Base-by-base conservation (phyloP, 2,329 filamentous ascomycete genomes). In the Tolypocladium tundrense region DNA sequence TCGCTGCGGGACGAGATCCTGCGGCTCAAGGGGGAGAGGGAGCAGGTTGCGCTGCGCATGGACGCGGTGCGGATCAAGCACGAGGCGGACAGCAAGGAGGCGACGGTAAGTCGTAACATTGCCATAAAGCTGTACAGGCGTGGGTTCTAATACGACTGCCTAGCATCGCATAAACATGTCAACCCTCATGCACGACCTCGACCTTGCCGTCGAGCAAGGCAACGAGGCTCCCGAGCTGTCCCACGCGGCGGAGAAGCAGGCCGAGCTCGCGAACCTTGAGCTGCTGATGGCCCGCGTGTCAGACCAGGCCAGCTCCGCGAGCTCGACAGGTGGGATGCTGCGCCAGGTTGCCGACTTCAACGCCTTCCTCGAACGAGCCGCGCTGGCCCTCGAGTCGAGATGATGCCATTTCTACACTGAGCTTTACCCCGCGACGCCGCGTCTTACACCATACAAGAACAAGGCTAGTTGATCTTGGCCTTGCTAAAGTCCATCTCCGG, bases 401-500 rank as follows among this genome's bases (percentile, higher is more conserved):
- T 72, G 66, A 72, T 53, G 53, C 33, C 53, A 58, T 56, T 59
- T 39, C 54, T 31, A 55, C 52, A 48, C 45, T 53, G 51, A 58
- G 27, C 11, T 37, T 21, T 5, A 9, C 27, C 43, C 19, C 53
- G 33, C 7, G 13, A 54, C 42, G 35, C 48, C 53, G 43, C 27
- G 31, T 43, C 2, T 4, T 21, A 2, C 24, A 31, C 43, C 13
- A 33, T 35, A 10, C 31, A 21, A 3, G 27, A 16, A 3, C 9
- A 35, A 7, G 48, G 31, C 48, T 51, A 85, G 67, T 74, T 79
- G 58, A 88, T 82, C 76, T 88, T 86, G 62, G 85, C 86, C 53
- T 88, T 87, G 70, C 78, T 84, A 66, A 88, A 88, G 70, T 88
- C 86, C 81, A 88, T 84, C 75, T 88, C 85, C 0, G 84, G 83